phyloP scores from a whole-genome alignment of 768 basidiomycete species.

The Suillus clintonianus region DNA sequence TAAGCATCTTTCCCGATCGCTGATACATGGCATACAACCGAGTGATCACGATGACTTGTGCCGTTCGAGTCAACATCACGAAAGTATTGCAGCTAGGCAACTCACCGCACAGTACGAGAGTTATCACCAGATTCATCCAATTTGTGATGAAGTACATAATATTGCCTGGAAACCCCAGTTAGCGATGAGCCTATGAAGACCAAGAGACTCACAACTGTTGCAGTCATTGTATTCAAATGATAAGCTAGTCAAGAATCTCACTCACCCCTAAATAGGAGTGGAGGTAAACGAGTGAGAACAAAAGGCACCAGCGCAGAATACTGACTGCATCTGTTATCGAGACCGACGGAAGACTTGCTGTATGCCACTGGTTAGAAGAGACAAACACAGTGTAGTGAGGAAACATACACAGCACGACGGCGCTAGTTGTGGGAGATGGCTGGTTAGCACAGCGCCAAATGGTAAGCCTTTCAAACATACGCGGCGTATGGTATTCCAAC shows the following conservation, averaged over 20 bases:
- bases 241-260: too few relatives aligned
- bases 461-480: not conserved
- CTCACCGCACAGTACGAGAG: not conserved
- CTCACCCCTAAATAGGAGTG: not conserved
- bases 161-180: not conserved
- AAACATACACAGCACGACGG: not conserved
- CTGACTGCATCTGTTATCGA: not conserved
- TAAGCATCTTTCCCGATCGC: not conserved
- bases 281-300: too few relatives aligned
- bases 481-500: not conserved
- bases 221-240: not conserved
- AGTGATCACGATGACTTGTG: not conserved
- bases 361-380: not conserved
- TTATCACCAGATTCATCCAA: not conserved
- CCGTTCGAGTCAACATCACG: not conserved
- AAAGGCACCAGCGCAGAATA: not conserved
- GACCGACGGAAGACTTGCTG: not conserved
- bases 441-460: not conserved
- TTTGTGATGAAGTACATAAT: not conserved
- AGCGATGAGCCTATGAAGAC: not conserved
- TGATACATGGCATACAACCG: not conserved
- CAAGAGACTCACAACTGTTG: not conserved
- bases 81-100: not conserved
- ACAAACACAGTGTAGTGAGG: not conserved
- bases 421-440: not conserved